These are phyloP conservation scores for Kwoniella shivajii DNA, from an alignment of 1,284 basidiomycete species.

Conservation along the genomic window DNA sequence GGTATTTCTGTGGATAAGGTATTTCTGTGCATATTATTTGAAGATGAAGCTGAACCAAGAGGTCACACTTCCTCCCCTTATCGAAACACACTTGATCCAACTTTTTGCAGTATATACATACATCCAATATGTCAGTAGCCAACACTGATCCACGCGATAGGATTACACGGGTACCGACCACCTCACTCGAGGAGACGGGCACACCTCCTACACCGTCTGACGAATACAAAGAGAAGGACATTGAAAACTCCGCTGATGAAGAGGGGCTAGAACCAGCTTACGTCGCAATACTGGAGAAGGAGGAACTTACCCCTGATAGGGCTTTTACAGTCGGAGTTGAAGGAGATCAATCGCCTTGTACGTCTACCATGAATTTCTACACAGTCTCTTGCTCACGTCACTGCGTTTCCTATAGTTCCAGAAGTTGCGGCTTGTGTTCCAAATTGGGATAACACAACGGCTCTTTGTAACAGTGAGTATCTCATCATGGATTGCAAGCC, in stretches of 20 bases:
- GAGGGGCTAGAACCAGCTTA: background rate
- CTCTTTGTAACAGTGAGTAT: slow-evolving; percentile 29
- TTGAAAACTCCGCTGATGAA: background rate
- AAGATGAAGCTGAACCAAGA: too few species aligned
- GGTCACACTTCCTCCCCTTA: too few species aligned
- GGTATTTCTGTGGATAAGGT: too few species aligned
- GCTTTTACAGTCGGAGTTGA: slow-evolving; percentile 28
- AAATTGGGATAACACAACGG: slow-evolving; percentile 31
- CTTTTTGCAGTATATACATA: too few species aligned
- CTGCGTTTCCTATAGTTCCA: slow-evolving; percentile 16
- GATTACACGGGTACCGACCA: background rate
- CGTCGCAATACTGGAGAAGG: slow-evolving; percentile 5
- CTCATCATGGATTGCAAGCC: background rate
- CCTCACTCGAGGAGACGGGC: background rate
- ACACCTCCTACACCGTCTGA: background rate
- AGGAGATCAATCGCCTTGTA: slow-evolving; percentile 35
- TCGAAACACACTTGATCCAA: too few species aligned
- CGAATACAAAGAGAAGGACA: slow-evolving; percentile 6
- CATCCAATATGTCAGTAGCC: background rate
- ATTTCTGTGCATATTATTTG: too few species aligned
- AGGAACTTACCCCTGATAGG: slow-evolving; percentile 28
- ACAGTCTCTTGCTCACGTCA: background rate
- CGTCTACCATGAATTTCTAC: background rate
- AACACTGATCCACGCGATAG: background rate
- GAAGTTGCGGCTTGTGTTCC: slow-evolving; percentile 36